These are phyloP conservation scores for Diaporthe sp. DNA, from an alignment of 2,329 filamentous ascomycete species.

Conservation along the genomic window DNA sequence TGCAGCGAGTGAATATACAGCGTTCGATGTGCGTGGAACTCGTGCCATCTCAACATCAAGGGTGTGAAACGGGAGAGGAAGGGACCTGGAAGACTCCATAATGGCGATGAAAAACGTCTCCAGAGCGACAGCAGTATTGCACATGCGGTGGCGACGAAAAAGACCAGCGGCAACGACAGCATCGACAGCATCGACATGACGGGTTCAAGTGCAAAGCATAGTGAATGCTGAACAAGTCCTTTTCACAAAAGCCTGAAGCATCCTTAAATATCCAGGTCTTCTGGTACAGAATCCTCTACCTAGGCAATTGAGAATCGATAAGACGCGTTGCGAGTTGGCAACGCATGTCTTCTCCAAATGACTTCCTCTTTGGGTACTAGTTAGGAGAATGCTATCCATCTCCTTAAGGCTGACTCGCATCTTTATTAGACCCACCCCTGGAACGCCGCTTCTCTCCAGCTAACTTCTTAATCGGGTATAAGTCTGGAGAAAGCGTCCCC, in stretches of 20 bases:
- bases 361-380: neutral
- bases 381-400: neutral
- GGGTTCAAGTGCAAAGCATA: neutral
- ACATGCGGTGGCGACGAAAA: neutral
- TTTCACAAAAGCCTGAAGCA: neutral
- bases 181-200: neutral
- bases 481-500: neutral
- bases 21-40: slow-evolving; percentile 65
- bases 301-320: neutral
- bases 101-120: slow-evolving; percentile 47
- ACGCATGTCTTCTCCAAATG: neutral
- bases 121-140: neutral
- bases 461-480: neutral
- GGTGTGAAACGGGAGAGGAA: slow-evolving; percentile 62
- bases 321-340: neutral
- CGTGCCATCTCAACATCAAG: slow-evolving; percentile 66
- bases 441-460: neutral
- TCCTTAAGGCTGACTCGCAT: too few relatives aligned
- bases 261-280: neutral
- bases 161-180: neutral
- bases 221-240: neutral
- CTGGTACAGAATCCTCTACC: neutral
- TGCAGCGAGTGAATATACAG: slow-evolving; percentile 69
- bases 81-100: slow-evolving; percentile 63
- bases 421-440: neutral